Evolutionary conservation across 495 filamentous ascomycete genomes (phyloP).

Genomic region (Extremus antarcticus): DNA sequence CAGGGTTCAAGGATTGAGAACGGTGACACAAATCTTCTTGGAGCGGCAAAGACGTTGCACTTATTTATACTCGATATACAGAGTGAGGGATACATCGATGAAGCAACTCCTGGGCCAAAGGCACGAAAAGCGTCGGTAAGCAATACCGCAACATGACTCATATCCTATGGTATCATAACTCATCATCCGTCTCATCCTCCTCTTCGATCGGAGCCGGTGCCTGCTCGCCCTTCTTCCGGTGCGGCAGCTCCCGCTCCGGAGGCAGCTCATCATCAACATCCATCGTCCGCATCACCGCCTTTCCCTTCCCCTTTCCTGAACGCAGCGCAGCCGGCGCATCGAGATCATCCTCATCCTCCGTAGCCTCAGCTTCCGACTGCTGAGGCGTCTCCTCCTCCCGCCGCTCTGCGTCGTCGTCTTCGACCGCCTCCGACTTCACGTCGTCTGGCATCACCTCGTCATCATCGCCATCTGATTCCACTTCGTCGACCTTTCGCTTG

Average conservation of each 20-base stretch:
- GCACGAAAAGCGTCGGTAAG: too few species aligned
- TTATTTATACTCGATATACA: too few species aligned
- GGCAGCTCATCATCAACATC: constrained; percentile 2
- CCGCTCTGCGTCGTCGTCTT: neutral
- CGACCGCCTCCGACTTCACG: constrained; percentile 1
- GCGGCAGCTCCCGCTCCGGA: constrained; percentile 19
- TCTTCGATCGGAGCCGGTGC: constrained; percentile 1
- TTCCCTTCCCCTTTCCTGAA: neutral
- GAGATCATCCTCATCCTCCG: constrained; percentile 23
- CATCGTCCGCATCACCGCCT: neutral
- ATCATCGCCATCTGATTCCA: constrained; percentile 14
- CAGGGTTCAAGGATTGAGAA: neutral
- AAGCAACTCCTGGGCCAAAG: too few species aligned
- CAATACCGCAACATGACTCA: neutral
- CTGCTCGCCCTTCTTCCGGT: neutral
- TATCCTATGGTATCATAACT: constrained; percentile 5
- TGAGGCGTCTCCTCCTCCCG: constrained; percentile 12
- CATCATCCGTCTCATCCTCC: constrained; percentile 13
- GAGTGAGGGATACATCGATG: too few species aligned
- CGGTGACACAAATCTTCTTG: too few species aligned
- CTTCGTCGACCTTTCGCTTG: constrained; percentile 25
- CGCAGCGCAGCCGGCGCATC: neutral
- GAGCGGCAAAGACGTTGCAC: neutral
- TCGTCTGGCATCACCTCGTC: constrained; percentile 19
- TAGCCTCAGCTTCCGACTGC: constrained; percentile 10